Evolutionary conservation across 139 green algal species (phyloP).

Genomic region (Pleodorina starrii): DNA sequence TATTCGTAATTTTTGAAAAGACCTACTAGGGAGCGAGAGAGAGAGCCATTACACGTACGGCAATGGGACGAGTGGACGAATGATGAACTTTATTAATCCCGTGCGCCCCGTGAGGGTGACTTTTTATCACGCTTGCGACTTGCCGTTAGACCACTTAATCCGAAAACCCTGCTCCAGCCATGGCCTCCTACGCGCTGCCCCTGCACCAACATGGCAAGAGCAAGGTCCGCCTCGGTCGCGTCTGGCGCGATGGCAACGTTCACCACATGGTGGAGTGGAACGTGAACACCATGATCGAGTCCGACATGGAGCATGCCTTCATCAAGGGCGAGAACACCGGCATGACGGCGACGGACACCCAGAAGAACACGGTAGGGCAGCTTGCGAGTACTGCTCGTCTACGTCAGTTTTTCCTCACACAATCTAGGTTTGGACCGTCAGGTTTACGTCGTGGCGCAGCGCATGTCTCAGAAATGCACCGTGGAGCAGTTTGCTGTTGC

Average conservation of each 20-base stretch:
- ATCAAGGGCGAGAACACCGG: slow-evolving; percentile 79
- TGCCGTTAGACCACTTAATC: no score
- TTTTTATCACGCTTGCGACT: no score
- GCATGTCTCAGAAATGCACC: slow-evolving; percentile 71
- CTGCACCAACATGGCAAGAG: slow-evolving; percentile 92
- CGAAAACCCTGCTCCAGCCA: no score
- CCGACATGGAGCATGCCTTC: slow-evolving; percentile 81
- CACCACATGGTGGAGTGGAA: slow-evolving; percentile 92
- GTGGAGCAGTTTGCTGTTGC: slow-evolving; percentile 91
- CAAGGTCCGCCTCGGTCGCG: slow-evolving; percentile 81
- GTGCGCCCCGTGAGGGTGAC: no score
- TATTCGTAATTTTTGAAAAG: no score
- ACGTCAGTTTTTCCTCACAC: neutral
- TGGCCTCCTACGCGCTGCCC: slow-evolving; percentile 55
- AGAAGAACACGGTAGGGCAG: slow-evolving; percentile 89
- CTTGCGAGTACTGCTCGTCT: no score
- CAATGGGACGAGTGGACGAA: no score
- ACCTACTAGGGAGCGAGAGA: no score
- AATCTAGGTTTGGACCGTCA: slow-evolving; percentile 23
- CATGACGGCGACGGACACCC: slow-evolving; percentile 95
- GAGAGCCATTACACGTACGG: no score
- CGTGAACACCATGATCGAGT: slow-evolving; percentile 87
- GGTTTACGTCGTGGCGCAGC: slow-evolving; percentile 90
- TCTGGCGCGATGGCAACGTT: slow-evolving; percentile 81
- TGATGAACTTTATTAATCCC: no score